phyloP scores from a whole-genome alignment of 2,329 filamentous ascomycete species.

The Arthrinium puccinioides region DNA sequence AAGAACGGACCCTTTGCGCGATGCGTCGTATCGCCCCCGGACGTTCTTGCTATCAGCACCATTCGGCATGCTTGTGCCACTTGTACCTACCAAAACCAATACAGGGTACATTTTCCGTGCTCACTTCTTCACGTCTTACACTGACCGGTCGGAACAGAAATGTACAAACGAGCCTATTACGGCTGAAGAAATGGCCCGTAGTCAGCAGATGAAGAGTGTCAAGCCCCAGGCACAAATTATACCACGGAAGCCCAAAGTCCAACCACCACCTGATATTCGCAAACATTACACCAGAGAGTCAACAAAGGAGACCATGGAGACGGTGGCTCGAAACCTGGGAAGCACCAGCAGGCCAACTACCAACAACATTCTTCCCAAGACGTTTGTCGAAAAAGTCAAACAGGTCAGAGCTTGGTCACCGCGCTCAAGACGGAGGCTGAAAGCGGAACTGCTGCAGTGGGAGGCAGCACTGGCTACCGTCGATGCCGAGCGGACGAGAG shows the following conservation, averaged over 20 bases:
- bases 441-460: conserved; percentile 19
- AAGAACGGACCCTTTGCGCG: conserved; percentile 19
- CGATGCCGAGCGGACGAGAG: conserved; percentile 15
- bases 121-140: neutral
- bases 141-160: conserved; percentile 4
- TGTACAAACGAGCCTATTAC: conserved; percentile 19
- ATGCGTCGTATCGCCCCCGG: conserved; percentile 17
- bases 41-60: conserved; percentile 13
- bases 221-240: no score
- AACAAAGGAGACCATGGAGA: no score
- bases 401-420: conserved; percentile 14
- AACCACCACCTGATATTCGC: no score
- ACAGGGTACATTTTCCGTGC: conserved; percentile 7
- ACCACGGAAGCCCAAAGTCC: neutral
- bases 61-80: conserved; percentile 21
- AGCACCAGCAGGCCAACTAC: conserved; percentile 5
- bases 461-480: conserved; percentile 20
- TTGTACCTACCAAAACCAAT: conserved; percentile 21
- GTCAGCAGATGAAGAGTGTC: conserved; percentile 4
- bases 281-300: no score
- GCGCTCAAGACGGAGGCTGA: conserved; percentile 15
- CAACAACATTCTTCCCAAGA: conserved; percentile 6
- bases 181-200: conserved; percentile 13
- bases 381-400: conserved; percentile 17
- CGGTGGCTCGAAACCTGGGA: neutral